These are phyloP conservation scores for Halocafeteria seosinensis DNA, from an alignment of 108 stramenopile species.

Conservation along the genomic window DNA sequence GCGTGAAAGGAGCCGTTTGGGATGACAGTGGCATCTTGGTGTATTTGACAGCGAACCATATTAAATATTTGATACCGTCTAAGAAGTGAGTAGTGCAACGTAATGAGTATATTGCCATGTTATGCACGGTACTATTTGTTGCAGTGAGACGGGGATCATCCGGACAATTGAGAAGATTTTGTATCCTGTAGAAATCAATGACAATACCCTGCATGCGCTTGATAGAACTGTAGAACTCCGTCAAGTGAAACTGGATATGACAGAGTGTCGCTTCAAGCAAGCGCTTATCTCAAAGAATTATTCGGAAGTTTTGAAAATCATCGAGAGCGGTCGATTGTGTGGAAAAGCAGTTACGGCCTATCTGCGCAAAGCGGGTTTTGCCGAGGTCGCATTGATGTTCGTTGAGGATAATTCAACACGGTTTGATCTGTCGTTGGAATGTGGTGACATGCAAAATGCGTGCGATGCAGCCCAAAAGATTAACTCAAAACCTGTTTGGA, in stretches of 20 bases:
- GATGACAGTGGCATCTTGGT: constrained; percentile 68
- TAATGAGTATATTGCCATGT: no score
- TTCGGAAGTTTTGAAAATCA: constrained; percentile 92
- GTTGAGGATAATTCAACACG: constrained; percentile 77
- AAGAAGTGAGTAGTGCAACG: no score
- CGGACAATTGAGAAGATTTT: constrained; percentile 81
- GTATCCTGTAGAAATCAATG: constrained; percentile 69
- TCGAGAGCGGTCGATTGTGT: constrained; percentile 68
- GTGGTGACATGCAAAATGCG: constrained; percentile 93
- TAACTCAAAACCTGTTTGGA: constrained; percentile 65
- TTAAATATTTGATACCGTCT: constrained; percentile 87
- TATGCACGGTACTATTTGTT: no score
- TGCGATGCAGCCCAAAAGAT: constrained; percentile 83
- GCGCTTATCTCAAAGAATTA: constrained; percentile 46
- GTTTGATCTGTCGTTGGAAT: constrained; percentile 87
- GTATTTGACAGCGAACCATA: constrained; percentile 88
- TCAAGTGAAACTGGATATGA: constrained; percentile 71
- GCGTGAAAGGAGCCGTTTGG: constrained; percentile 89
- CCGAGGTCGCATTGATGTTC: constrained; percentile 96
- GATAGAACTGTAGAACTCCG: constrained; percentile 81
- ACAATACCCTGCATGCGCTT: constrained; percentile 70
- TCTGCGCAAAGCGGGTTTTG: constrained; percentile 86
- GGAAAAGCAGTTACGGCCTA: constrained; percentile 90
- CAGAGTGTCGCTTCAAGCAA: constrained; percentile 84
- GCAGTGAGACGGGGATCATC: constrained; percentile 88